These are phyloP conservation scores for Penicillium sp. DNA, from an alignment of 2,329 filamentous ascomycete genomes.

Conservation along the genomic window DNA sequence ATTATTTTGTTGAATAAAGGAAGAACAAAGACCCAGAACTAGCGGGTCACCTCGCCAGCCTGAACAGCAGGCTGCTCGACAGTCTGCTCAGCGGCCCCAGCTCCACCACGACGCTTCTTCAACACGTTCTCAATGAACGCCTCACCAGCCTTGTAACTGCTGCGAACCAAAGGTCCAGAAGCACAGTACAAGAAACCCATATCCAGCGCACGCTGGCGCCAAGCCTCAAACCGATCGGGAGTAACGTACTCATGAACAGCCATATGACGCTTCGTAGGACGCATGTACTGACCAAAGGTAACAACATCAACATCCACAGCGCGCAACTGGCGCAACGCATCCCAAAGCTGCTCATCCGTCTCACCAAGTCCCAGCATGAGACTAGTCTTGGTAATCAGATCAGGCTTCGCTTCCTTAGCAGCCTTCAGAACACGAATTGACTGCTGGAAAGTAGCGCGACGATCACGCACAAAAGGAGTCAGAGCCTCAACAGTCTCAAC, in stretches of 20 bases:
- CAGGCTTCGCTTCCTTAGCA: conserved; percentile 73
- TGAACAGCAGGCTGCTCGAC: conserved; percentile 25
- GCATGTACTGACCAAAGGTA: conserved; percentile 99
- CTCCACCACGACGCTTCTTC: conserved; percentile 63
- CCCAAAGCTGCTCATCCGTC: conserved; percentile 80
- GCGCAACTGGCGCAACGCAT: conserved; percentile 75
- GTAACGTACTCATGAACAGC: conserved; percentile 94
- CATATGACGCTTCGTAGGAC: conserved; percentile 96
- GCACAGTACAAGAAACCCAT: conserved; percentile 98
- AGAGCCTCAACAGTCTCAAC: conserved; percentile 91
- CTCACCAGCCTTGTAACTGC: conserved; percentile 96
- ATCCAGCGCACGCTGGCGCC: conserved; percentile 84
- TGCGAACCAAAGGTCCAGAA: conserved; percentile 86
- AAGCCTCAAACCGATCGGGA: conserved; percentile 85
- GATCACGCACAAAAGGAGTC: conserved; percentile 85
- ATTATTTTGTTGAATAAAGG: conserved; percentile 8
- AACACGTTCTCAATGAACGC: conserved; percentile 98
- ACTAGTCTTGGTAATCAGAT: conserved; percentile 96
- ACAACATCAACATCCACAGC: conserved; percentile 85
- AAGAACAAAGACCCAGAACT: conserved; percentile 11
- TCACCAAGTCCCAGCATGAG: conserved; percentile 96
- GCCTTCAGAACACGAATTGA: conserved; percentile 75
- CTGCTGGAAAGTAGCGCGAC: conserved; percentile 84
- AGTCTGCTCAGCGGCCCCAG: conserved; percentile 26
- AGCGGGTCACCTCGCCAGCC: conserved; percentile 29